Evolutionary conservation across 352 stramenopile species (phyloP), one percentile per base, ranked within the genome.

Genomic region (Phytophthora quininea): DNA sequence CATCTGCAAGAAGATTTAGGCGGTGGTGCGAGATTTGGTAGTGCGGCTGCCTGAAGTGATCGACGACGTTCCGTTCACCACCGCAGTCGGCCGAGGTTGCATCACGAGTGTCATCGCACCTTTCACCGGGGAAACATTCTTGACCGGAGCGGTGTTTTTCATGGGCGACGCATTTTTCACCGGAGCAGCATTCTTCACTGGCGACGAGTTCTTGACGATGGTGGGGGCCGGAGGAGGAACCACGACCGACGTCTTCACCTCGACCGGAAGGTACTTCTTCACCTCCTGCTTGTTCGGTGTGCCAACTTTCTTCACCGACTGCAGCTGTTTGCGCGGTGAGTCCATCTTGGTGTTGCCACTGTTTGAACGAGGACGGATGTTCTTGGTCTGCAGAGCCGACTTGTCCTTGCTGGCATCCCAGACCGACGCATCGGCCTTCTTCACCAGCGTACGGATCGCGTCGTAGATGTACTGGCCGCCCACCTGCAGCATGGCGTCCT

Each of bases 401-500:
- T 73, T 73, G 33, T 69, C 65, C n/a, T 69, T 64, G 4, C 15
- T 27, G 7, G 15, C 4, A 3, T 61, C 53, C 59, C 65, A 73
- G 12, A 65, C 27, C 12, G 62, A 57, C 15, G n/a, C 52, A 33
- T 61, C 58, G 9, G 52, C 19, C 40, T 69, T 52, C 6, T 58
- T 69, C 40, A 73, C 3, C 10, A 58, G 58, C 35, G 47, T 49
- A 1, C 59, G 65, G 8, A 69, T 69, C 2, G 59, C 35, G 31
- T 73, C 54, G 32, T 69, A 73, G 11, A 73, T 15, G 29, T 69
- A 46, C 5, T 62, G 38, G 1, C 65, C 65, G 6, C 27, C 19
- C n/a, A 68, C 45, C n/a, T 72, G 58, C 40, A 14, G n/a, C n/a
- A n/a, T n/a, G n/a, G 64, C 19, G 11, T 69, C 60, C 42, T 73